phyloP scores from a whole-genome alignment of 2,329 filamentous ascomycete species.

The Fusarium coicis region DNA sequence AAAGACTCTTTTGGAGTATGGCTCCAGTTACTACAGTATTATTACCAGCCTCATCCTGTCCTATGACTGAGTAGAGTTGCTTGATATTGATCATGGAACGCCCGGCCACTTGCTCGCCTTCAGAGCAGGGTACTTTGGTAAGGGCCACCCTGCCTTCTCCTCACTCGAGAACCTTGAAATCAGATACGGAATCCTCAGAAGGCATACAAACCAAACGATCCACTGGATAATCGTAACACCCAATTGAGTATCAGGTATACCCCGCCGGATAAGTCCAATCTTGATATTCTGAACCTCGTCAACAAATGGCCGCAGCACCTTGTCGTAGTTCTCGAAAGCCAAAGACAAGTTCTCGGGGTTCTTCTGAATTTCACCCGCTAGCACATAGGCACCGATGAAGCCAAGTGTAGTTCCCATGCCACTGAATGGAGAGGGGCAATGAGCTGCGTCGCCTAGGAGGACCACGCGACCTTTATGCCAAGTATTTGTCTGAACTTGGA shows the following conservation, averaged over 20 bases:
- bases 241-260: conserved; percentile 12
- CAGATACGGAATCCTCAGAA: conserved; percentile 11
- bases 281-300: conserved; percentile 26
- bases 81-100: no score
- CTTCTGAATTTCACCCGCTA: conserved; percentile 26
- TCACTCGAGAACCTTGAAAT: conserved; percentile 27
- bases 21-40: no score
- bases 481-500: conserved; percentile 13
- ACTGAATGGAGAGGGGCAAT: conserved; percentile 28
- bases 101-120: neutral
- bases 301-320: conserved; percentile 15
- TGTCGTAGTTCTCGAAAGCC: conserved; percentile 28
- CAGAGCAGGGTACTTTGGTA: conserved; percentile 23
- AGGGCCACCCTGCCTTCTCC: conserved; percentile 22
- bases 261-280: neutral
- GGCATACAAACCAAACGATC: conserved; percentile 24
- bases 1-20: no score
- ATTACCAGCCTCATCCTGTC: no score
- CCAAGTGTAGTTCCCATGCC: conserved; percentile 26
- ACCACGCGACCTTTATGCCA: conserved; percentile 23
- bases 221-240: conserved; percentile 24
- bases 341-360: conserved; percentile 5
- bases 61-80: neutral
- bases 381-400: conserved; percentile 26
- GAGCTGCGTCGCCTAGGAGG: conserved; percentile 17